Percentiles rank a stretch among this genome's conserved stretches.
phyloP scores from a whole-genome alignment of 129 eudicot genomes.

The Ambrosia trifida region DNA sequence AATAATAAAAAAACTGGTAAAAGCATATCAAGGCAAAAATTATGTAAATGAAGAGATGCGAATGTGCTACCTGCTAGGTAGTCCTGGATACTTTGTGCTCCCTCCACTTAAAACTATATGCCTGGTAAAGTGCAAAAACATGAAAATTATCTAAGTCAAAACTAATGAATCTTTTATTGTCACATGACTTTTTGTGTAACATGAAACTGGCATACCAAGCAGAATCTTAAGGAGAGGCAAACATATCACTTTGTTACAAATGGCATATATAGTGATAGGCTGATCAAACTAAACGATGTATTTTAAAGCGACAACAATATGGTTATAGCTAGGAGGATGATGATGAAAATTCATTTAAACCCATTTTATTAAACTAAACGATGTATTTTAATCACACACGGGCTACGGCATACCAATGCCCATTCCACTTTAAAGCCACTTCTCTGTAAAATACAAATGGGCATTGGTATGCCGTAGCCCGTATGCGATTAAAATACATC shows the following conservation, averaged over 20 bases:
- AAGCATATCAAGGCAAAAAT: slow-evolving; percentile 18
- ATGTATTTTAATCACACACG: too few relatives aligned
- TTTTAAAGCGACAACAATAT: too few relatives aligned
- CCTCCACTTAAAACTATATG: slow-evolving; percentile 99
- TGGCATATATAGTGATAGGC: neutral
- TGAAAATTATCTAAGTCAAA: slow-evolving; percentile 6
- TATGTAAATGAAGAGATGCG: neutral
- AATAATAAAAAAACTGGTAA: slow-evolving; percentile 4
- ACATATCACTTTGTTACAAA: neutral
- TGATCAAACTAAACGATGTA: too few relatives aligned
- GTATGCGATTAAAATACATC: neutral
- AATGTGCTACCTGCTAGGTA: slow-evolving; percentile 88
- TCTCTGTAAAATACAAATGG: too few relatives aligned
- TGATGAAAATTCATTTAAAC: too few relatives aligned
- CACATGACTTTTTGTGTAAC: neutral
- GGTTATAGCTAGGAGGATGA: too few relatives aligned
- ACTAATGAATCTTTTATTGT: neutral
- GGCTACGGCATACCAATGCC: too few relatives aligned
- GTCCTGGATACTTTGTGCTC: slow-evolving; percentile 99
- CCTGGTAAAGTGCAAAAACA: slow-evolving; percentile 78
- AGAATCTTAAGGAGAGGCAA: slow-evolving; percentile 6
- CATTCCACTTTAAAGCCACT: too few relatives aligned
- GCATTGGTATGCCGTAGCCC: too few relatives aligned
- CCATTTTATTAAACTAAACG: too few relatives aligned
- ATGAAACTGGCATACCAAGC: slow-evolving; percentile 6